Conservation (phyloP, 805 yeast genomes). For the Wickerhamomyces canadensis region DNA sequence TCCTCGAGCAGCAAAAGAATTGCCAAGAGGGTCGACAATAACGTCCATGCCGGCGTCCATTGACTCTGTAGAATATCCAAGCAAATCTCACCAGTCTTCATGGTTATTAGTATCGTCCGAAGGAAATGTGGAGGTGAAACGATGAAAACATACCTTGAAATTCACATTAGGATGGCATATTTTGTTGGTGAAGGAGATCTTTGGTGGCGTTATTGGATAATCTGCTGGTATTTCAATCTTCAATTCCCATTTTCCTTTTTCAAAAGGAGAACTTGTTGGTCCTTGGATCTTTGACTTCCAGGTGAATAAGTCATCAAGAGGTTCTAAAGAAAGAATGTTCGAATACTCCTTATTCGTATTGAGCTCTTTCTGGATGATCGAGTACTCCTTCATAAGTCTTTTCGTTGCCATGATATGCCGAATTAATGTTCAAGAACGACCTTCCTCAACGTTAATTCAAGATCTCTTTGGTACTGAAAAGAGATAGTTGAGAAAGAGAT, state of each 20-base stretch:
- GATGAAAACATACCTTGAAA: conserved; percentile 20
- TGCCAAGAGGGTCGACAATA: conserved; percentile 50
- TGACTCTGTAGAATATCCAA: conserved; percentile 52
- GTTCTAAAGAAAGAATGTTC: conserved; percentile 37
- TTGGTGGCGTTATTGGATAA: conserved; percentile 61
- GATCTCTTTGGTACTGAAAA: no score
- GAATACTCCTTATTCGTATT: conserved; percentile 10
- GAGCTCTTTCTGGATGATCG: conserved; percentile 26
- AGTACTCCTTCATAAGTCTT: conserved; percentile 33
- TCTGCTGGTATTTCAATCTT: conserved; percentile 36
- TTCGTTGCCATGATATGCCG: conserved; percentile 22
- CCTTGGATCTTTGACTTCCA: conserved; percentile 53
- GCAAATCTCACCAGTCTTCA: conserved; percentile 60
- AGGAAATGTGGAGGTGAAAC: no score
- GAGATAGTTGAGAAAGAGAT: no score
- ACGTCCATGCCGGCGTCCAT: conserved; percentile 77
- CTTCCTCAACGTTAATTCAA: no score
- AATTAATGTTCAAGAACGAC: background rate
- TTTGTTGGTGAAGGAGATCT: conserved; percentile 36
- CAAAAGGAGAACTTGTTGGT: conserved; percentile 47
- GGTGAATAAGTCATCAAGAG: conserved; percentile 40
- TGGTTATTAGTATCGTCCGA: background rate
- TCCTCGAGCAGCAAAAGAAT: conserved; percentile 50
- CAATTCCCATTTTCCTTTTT: conserved; percentile 47
- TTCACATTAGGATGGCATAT: conserved; percentile 47